phyloP scores from a whole-genome alignment of 2,329 filamentous ascomycete species.

The Colletotrichum australisinense region DNA sequence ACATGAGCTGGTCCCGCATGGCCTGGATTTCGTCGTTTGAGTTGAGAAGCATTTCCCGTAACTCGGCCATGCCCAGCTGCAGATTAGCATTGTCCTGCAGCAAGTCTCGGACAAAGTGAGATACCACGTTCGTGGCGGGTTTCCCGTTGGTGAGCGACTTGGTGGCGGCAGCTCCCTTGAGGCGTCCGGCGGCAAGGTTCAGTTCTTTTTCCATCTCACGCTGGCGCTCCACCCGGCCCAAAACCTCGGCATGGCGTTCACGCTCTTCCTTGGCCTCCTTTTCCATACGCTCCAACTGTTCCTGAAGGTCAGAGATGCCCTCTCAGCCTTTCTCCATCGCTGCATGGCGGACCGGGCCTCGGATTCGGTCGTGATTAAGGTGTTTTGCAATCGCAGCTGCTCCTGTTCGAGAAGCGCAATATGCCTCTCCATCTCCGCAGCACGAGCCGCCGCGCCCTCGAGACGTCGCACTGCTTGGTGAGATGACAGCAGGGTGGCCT shows the following conservation, averaged over 20 bases:
- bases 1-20: constrained; percentile 82
- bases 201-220: constrained; percentile 86
- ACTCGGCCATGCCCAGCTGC: constrained; percentile 90
- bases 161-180: constrained; percentile 83
- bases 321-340: constrained; percentile 88
- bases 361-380: constrained; percentile 74
- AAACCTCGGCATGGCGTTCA: constrained; percentile 82
- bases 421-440: constrained; percentile 83
- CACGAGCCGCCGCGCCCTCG: constrained; percentile 78
- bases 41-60: constrained; percentile 88
- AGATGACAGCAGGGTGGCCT: constrained; percentile 80
- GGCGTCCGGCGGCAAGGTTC: constrained; percentile 79
- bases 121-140: constrained; percentile 78
- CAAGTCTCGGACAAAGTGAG: constrained; percentile 95
- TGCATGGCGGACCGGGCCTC: constrained; percentile 83
- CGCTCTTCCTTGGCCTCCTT: constrained; percentile 83
- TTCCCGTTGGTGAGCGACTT: constrained; percentile 71
- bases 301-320: constrained; percentile 82
- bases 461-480: constrained; percentile 82
- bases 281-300: constrained; percentile 91
- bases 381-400: constrained; percentile 77
- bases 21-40: constrained; percentile 95
- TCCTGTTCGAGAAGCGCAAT: constrained; percentile 84
- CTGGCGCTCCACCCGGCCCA: constrained; percentile 86
- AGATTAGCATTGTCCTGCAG: constrained; percentile 95